phyloP scores from a whole-genome alignment of 129 eudicot genomes.

The sunflower (Helianthus annuus) region DNA sequence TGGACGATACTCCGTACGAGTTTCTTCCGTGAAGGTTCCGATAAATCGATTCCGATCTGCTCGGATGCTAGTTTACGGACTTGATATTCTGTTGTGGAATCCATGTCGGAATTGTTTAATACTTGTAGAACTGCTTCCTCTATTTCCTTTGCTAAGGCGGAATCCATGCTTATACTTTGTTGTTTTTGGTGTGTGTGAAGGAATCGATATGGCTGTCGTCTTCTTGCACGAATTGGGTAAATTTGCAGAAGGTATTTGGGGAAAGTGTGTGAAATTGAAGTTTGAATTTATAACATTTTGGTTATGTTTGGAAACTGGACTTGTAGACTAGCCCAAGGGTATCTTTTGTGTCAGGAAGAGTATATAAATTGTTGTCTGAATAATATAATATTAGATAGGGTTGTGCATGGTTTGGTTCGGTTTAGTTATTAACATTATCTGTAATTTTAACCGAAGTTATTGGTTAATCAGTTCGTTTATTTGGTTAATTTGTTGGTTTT shows the following conservation, averaged over 20 bases:
- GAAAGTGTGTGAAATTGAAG: background rate
- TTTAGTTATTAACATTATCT: too few species aligned
- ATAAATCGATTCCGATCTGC: conserved; percentile 68
- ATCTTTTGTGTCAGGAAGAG: too few species aligned
- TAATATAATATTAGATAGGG: too few species aligned
- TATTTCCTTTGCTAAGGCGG: conserved; percentile 42
- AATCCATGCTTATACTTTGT: conserved; percentile 68
- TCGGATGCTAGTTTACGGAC: conserved; percentile 73
- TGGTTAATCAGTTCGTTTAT: too few species aligned
- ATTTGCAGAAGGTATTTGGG: background rate
- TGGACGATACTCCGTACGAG: conserved; percentile 76
- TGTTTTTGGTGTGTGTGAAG: background rate
- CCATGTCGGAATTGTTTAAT: conserved; percentile 61
- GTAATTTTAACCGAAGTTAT: too few species aligned
- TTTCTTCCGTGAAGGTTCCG: conserved; percentile 54
- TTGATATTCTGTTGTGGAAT: conserved; percentile 67
- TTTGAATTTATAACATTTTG: background rate
- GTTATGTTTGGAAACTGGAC: too few species aligned
- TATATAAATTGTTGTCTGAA: too few species aligned
- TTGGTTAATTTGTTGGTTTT: too few species aligned
- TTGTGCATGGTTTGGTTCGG: too few species aligned
- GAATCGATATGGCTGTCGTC: background rate
- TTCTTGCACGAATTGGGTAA: too few species aligned
- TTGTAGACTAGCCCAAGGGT: too few species aligned
- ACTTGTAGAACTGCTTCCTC: conserved; percentile 73